phyloP scores from a whole-genome alignment of 345 rosid species.

The Gossypium sturtianum region DNA sequence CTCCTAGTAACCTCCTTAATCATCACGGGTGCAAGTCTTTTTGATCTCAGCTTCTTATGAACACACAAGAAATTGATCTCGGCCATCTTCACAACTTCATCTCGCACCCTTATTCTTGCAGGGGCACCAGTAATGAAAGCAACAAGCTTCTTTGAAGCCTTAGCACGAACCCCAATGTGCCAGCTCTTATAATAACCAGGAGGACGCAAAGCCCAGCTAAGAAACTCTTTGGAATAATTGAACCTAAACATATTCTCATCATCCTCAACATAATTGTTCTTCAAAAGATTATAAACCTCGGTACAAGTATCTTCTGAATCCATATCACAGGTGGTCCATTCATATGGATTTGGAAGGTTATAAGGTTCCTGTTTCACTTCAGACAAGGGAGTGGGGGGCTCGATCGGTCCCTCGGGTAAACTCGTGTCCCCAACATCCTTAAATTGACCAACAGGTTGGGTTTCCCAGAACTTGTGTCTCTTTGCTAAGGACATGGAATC shows the following conservation, averaged over 20 bases:
- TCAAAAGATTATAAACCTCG: constrained; percentile 78
- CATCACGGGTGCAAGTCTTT: constrained; percentile 95
- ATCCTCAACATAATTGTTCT: constrained; percentile 84
- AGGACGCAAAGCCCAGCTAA: constrained; percentile 82
- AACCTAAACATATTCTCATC: constrained; percentile 98
- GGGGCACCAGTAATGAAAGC: constrained; percentile 91
- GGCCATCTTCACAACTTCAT: constrained; percentile 76
- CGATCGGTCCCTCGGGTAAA: constrained; percentile 81
- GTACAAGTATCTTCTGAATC: constrained; percentile 61
- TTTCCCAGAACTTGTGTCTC: constrained; percentile 89
- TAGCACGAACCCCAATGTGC: constrained; percentile 93
- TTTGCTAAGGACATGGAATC: constrained; percentile 51
- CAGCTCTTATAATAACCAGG: constrained; percentile 76
- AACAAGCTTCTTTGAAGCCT: constrained; percentile 71
- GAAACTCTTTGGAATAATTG: constrained; percentile 91
- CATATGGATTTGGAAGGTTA: constrained; percentile 68
- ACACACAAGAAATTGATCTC: constrained; percentile 95
- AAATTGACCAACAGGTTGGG: constrained; percentile 87
- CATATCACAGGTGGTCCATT: constrained; percentile 91
- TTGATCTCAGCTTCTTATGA: constrained; percentile 90
- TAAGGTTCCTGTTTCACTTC: constrained; percentile 91
- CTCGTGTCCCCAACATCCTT: constrained; percentile 62
- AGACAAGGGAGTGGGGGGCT: constrained; percentile 51
- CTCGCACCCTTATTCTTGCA: constrained; percentile 75
- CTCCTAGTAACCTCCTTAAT: constrained; percentile 94